Evolutionary conservation across 768 basidiomycete species (phyloP), one percentile per base, ranked within the genome.

Genomic region (Tremella yokohamensis): DNA sequence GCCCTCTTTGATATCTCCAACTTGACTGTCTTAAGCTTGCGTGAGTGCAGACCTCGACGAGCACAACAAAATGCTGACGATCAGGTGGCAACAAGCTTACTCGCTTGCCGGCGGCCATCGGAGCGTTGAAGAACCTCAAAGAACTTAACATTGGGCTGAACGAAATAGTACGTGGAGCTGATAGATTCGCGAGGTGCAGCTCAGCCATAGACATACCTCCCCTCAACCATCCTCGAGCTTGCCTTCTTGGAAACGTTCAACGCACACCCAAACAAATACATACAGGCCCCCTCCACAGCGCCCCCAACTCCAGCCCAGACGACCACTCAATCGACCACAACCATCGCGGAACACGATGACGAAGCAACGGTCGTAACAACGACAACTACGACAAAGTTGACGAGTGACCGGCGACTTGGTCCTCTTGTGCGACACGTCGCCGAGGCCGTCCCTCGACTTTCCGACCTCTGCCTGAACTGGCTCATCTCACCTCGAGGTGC

Each of bases 61-160:
- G 25, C 16, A n/a, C 19, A 15, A 39, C 47, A n/a, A 9, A n/a
- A 13, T 8, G 38, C 38, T 57, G 51, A 55, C 9, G 20, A 49
- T 16, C 26, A 73, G 71, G 64, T 2, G 58, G 62, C 13, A 76
- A 76, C 45, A 54, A 64, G 20, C 45, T 76, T 19, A 73, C 60
- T 0, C 34, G 57, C 3, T 47, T 76, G 16, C 75, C 75, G 15
- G 69, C 73, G 18, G 75, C 70, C 2, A 72, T 76, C 37, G 71
- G 69, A 4, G 61, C 65, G 26, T 54, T 76, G 24, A 42, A 49
- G 19, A 58, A 71, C 42, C 61, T 76, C 15, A 67, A 66, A 53
- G 73, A 69, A 52, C 64, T 76, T 19, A 76, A 76, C 50, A 71
- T 76, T 48, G 60, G 70, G 34, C 58, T 60, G 39, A 76, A 76